Percentiles rank a stretch among this genome's conserved stretches.
Conservation (phyloP, 2,329 filamentous ascomycete species). For the Karstenula rhodostoma region DNA sequence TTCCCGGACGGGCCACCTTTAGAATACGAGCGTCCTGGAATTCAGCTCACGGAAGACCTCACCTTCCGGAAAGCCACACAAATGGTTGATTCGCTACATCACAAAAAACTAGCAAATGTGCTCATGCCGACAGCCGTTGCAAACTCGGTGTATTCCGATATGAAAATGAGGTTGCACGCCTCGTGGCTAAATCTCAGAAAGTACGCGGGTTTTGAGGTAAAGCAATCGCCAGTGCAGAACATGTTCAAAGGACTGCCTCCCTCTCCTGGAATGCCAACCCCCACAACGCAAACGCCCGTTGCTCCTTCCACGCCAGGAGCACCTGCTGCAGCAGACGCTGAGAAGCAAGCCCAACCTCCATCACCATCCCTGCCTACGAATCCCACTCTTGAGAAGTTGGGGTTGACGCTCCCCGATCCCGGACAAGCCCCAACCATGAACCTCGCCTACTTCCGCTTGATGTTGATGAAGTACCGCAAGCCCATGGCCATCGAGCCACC, state of each 20-base stretch:
- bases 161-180: constrained; percentile 27
- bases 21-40: constrained; percentile 58
- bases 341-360: constrained; percentile 19
- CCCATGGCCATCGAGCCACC: constrained; percentile 43
- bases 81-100: constrained; percentile 40
- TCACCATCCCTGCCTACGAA: constrained; percentile 19
- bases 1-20: constrained; percentile 59
- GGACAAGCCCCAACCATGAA: constrained; percentile 36
- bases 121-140: constrained; percentile 33
- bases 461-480: constrained; percentile 33
- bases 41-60: constrained; percentile 51
- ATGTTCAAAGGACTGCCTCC: constrained; percentile 20
- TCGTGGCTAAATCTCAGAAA: constrained; percentile 34
- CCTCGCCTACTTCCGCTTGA: constrained; percentile 35
- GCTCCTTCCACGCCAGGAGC: constrained; percentile 20
- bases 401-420: constrained; percentile 35
- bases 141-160: constrained; percentile 34
- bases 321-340: constrained; percentile 24
- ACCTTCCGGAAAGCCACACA: constrained; percentile 41
- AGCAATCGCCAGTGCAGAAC: constrained; percentile 23
- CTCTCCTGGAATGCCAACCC: constrained; percentile 13
- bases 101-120: constrained; percentile 45
- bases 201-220: constrained; percentile 37
- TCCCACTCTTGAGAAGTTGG: constrained; percentile 28
- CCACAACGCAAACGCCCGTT: constrained; percentile 17